phyloP scores from a whole-genome alignment of 139 green algal genomes.

The Coelastrella sp. region DNA sequence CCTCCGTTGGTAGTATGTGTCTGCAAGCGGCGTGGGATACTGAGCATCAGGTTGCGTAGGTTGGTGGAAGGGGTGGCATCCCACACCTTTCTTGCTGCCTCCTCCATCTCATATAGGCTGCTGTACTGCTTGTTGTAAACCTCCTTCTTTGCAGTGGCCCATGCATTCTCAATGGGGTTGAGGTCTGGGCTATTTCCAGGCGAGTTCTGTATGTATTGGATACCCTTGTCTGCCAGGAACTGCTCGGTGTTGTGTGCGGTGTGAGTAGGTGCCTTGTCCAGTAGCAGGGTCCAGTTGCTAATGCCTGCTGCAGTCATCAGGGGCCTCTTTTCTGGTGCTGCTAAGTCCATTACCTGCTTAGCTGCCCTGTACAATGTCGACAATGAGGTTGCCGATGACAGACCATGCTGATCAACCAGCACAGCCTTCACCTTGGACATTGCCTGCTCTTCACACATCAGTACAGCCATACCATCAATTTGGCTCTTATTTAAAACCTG shows the following conservation, averaged over 20 bases:
- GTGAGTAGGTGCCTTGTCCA: background rate
- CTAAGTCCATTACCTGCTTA: background rate
- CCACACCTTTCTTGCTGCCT: background rate
- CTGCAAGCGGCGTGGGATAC: constrained; percentile 3
- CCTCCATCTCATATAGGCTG: background rate
- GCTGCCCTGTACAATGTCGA: background rate
- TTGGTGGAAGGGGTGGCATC: background rate
- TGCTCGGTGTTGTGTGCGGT: background rate
- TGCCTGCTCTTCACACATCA: background rate
- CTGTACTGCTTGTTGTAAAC: background rate
- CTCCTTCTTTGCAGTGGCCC: background rate
- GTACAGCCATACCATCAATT: background rate
- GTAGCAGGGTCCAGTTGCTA: background rate
- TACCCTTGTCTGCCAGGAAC: background rate
- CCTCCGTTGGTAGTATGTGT: background rate
- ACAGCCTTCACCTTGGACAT: background rate
- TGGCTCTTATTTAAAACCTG: background rate
- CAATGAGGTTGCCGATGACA: background rate
- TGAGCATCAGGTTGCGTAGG: constrained; percentile 1
- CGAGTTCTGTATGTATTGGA: background rate
- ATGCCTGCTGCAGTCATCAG: background rate
- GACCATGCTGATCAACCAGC: background rate
- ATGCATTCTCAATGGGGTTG: constrained; percentile 24
- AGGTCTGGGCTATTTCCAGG: background rate
- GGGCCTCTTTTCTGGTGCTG: background rate